Evolutionary conservation across 495 filamentous ascomycete species (phyloP), one percentile per base, ranked within the genome.

Genomic region (Trichodelitschia bisporula): DNA sequence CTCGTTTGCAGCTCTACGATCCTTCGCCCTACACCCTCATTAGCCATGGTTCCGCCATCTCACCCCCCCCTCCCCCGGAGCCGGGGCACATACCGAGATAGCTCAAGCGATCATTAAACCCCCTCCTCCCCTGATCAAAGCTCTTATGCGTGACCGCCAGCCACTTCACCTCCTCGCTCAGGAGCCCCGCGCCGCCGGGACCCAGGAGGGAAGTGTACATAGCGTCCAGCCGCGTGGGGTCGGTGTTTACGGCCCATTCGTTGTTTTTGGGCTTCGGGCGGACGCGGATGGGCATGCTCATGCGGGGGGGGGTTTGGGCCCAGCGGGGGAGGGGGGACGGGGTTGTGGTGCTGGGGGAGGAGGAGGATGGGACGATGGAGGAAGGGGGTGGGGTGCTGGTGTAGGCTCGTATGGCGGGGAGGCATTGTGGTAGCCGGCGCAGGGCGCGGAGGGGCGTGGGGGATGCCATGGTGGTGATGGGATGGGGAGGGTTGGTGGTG

Each of bases 131-230:
- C 41, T 93, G 79, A 53, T 95, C 86, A 49, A 92, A 95, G 51
- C 79, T 91, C 68, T 93, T 93, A 51, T 99, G 86, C 23, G 86
- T 99, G 34, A 99, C 65, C 8, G 84, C 83, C 40, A 93, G 61
- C 86, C 84, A 99, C 53, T 93, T 92, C 40, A 84, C 58, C 53
- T 95, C 82, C 2, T 92, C 80, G 19, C 69, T 70, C 37, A 95
- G 59, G 15, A 31, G 14, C 38, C 62, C 58, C 33, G 71, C 62
- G 39, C 77, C 75, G 32, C 63, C 60, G 32, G 50, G 49, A 14
- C 83, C 78, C 31, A 93, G 53, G 34, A 93, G 48, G 16, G 54
- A 55, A 24, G 59, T 57, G 49, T 90, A 84, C 47, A 78, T 71
- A 23, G 57, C 48, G 45, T 95, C 75, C 24, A 99, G 53, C 34